Conservation (phyloP, 495 filamentous ascomycete species). For the Oidiodendron maius region DNA sequence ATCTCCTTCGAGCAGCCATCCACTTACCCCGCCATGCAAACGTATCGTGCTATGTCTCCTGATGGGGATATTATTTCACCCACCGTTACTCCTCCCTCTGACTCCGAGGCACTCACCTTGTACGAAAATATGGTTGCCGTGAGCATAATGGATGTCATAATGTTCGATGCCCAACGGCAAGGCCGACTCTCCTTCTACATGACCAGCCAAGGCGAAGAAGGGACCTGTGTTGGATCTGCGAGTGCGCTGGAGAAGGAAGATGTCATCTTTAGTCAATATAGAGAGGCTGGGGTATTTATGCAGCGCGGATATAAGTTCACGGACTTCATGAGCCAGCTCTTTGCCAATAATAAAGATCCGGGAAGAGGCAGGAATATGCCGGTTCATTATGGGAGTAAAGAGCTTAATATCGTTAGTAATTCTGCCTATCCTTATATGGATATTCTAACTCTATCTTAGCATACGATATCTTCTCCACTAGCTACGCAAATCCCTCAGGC, state of each 20-base stretch:
- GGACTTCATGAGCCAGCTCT: slow-evolving; percentile 93
- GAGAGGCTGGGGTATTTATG: slow-evolving; percentile 85
- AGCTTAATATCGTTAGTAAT: slow-evolving; percentile 67
- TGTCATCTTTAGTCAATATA: slow-evolving; percentile 90
- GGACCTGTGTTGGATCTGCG: slow-evolving; percentile 81
- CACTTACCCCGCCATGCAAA: slow-evolving; percentile 58
- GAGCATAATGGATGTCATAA: slow-evolving; percentile 88
- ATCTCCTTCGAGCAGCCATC: slow-evolving; percentile 70
- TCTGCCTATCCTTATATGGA: neutral
- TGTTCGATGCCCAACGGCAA: slow-evolving; percentile 83
- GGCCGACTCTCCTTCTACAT: slow-evolving; percentile 84
- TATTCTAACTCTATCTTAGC: slow-evolving; percentile 37
- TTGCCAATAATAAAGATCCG: slow-evolving; percentile 77
- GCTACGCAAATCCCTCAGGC: slow-evolving; percentile 97
- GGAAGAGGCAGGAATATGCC: slow-evolving; percentile 95
- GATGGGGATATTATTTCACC: slow-evolving; percentile 71
- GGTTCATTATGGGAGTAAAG: slow-evolving; percentile 84
- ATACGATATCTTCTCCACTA: slow-evolving; percentile 88
- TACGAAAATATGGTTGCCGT: slow-evolving; percentile 62
- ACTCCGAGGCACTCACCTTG: slow-evolving; percentile 35
- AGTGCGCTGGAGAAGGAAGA: slow-evolving; percentile 77
- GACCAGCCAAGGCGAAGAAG: slow-evolving; percentile 95
- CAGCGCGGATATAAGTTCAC: slow-evolving; percentile 82
- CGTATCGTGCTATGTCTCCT: slow-evolving; percentile 61
- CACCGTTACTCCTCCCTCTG: slow-evolving; percentile 61